These are phyloP conservation scores for Corynespora cassiicola DNA, from an alignment of 2,329 filamentous ascomycete genomes.

Conservation along the genomic window DNA sequence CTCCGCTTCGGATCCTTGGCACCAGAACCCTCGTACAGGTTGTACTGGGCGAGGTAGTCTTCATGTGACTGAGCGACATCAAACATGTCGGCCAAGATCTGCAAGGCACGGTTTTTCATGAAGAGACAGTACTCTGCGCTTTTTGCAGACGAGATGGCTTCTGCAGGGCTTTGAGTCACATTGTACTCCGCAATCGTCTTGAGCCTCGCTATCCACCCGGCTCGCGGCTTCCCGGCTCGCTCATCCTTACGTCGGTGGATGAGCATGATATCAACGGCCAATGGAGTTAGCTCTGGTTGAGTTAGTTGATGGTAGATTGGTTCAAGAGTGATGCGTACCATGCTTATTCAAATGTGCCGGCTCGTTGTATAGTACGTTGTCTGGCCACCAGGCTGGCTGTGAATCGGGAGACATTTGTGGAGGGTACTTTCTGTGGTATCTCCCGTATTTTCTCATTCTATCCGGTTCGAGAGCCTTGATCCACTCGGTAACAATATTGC, in stretches of 20 bases:
- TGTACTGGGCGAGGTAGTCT: slow-evolving; percentile 32
- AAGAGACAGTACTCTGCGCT: slow-evolving; percentile 23
- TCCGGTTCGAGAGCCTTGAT: slow-evolving; percentile 35
- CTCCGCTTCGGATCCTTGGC: slow-evolving; percentile 25
- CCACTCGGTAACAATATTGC: slow-evolving; percentile 39
- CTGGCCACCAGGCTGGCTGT: slow-evolving; percentile 39
- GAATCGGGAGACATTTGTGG: slow-evolving; percentile 13
- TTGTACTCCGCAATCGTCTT: slow-evolving; percentile 24
- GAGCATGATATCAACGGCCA: slow-evolving; percentile 37
- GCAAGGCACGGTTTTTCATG: slow-evolving; percentile 34
- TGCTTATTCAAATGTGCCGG: slow-evolving; percentile 37
- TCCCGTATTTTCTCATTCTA: slow-evolving; percentile 29
- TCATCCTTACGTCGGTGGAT: slow-evolving; percentile 33
- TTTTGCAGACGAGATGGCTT: slow-evolving; percentile 36
- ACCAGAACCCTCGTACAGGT: slow-evolving; percentile 28
- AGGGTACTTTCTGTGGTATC: slow-evolving; percentile 30
- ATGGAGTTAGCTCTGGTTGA: slow-evolving; percentile 28
- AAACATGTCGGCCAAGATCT: slow-evolving; percentile 36
- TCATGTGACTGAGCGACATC: slow-evolving; percentile 35
- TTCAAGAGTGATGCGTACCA: slow-evolving; percentile 19
- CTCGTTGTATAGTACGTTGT: slow-evolving; percentile 34
- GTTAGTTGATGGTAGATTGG: slow-evolving; percentile 8
- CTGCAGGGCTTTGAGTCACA: slow-evolving; percentile 24
- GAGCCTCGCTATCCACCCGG: slow-evolving; percentile 32
- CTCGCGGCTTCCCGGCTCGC: slow-evolving; percentile 22